phyloP scores from a whole-genome alignment of 768 basidiomycete genomes.

The Amanita polypyramis region DNA sequence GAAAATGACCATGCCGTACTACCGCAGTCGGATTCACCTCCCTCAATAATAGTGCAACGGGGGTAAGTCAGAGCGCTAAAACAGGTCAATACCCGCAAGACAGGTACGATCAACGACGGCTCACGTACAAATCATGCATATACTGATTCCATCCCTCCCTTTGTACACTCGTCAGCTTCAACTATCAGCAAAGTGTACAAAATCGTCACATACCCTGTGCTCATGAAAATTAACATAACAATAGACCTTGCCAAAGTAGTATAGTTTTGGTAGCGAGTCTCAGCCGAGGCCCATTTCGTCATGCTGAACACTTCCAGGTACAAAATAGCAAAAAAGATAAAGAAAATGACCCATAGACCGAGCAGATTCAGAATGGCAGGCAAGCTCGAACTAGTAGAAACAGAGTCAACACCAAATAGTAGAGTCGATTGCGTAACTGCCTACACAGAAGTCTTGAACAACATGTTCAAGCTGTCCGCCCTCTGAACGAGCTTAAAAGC shows the following conservation, averaged over 20 bases:
- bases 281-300: constrained; percentile 74
- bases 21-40: constrained; percentile 77
- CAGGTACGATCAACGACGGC: background rate
- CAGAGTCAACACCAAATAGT: constrained; percentile 6
- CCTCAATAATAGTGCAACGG: constrained; percentile 57
- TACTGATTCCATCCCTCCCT: constrained; percentile 96
- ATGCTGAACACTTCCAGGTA: constrained; percentile 86
- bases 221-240: constrained; percentile 89
- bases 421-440: constrained; percentile 23
- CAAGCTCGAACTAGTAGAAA: constrained; percentile 56
- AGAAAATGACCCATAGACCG: constrained; percentile 80
- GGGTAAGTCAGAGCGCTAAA: constrained; percentile 65
- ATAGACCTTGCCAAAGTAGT: constrained; percentile 68
- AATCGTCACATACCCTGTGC: constrained; percentile 60
- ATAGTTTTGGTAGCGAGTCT: constrained; percentile 67
- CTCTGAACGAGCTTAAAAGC: constrained; percentile 91
- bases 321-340: constrained; percentile 85
- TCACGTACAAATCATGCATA: constrained; percentile 89
- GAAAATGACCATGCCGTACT: constrained; percentile 73
- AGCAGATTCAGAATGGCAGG: constrained; percentile 80
- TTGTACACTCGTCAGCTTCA: constrained; percentile 10
- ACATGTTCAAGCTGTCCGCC: constrained; percentile 79
- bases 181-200: background rate
- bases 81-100: constrained; percentile 8
- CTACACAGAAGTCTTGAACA: constrained; percentile 94